phyloP scores from a whole-genome alignment of 495 filamentous ascomycete genomes.

The Lasiosphaeriaceae sp. region DNA sequence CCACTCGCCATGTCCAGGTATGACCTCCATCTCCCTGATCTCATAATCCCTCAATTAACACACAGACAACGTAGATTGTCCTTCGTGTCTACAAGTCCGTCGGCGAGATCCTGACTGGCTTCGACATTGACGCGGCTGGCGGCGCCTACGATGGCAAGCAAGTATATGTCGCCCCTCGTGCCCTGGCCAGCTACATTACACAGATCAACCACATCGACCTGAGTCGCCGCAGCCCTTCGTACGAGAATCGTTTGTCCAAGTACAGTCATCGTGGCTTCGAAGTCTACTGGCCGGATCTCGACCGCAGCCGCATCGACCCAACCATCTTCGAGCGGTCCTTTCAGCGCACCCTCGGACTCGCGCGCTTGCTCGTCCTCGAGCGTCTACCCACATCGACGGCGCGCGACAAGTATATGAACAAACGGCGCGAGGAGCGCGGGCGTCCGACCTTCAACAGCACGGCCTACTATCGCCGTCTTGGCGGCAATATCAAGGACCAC shows the following conservation, averaged over 20 bases:
- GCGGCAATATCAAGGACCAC: constrained; percentile 65
- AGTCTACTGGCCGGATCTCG: constrained; percentile 68
- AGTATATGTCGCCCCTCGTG: constrained; percentile 67
- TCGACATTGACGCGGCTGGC: constrained; percentile 80
- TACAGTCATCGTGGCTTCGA: constrained; percentile 82
- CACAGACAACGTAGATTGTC: constrained; percentile 64
- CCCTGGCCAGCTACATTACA: constrained; percentile 69
- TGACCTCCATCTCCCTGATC: no score
- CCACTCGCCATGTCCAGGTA: constrained; percentile 68
- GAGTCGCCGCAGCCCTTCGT: constrained; percentile 72
- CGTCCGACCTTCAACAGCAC: constrained; percentile 43
- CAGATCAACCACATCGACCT: constrained; percentile 79
- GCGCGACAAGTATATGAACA: constrained; percentile 61
- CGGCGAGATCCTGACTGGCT: constrained; percentile 77
- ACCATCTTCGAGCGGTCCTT: constrained; percentile 83
- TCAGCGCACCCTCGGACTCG: constrained; percentile 67
- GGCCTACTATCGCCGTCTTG: constrained; percentile 23
- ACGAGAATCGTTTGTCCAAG: constrained; percentile 84
- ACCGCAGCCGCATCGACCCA: constrained; percentile 69
- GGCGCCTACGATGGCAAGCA: constrained; percentile 74
- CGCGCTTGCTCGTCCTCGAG: constrained; percentile 74
- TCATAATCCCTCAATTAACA: no score
- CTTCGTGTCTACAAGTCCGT: constrained; percentile 77
- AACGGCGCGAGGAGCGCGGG: constrained; percentile 65
- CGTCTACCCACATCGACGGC: constrained; percentile 62